phyloP scores from a whole-genome alignment of 306 rosid genomes.

The Begonia fuchsioides region DNA sequence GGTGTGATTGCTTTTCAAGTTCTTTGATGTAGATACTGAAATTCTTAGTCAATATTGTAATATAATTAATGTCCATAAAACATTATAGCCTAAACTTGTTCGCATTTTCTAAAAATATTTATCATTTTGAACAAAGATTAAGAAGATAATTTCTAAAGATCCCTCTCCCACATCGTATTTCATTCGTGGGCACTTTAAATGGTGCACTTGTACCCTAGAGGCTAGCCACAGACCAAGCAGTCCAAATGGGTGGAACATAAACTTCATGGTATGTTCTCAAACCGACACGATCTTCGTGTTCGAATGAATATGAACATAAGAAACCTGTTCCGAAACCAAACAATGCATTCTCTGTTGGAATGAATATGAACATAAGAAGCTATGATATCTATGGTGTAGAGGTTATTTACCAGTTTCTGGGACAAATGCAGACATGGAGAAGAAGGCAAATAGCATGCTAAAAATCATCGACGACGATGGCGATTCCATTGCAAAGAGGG shows the following conservation, averaged over 20 bases:
- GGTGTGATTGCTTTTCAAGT: slow-evolving; percentile 3
- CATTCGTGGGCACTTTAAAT: too few relatives aligned
- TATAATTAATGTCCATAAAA: too few relatives aligned
- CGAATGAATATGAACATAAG: too few relatives aligned
- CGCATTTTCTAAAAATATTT: too few relatives aligned
- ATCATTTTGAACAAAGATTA: too few relatives aligned
- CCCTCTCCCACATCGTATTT: too few relatives aligned
- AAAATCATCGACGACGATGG: slow-evolving; percentile 57
- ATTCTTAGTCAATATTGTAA: too few relatives aligned
- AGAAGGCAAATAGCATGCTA: slow-evolving; percentile 40
- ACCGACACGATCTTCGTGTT: too few relatives aligned
- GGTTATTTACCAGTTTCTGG: slow-evolving; percentile 3
- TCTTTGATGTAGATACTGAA: slow-evolving; percentile 1
- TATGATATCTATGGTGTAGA: background rate
- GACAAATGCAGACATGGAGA: slow-evolving; percentile 70
- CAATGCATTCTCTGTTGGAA: background rate
- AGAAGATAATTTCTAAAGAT: too few relatives aligned
- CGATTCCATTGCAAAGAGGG: slow-evolving; percentile 78
- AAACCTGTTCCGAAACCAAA: too few relatives aligned
- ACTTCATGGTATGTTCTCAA: slow-evolving; percentile 46
- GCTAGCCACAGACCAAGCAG: slow-evolving; percentile 92
- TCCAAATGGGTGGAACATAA: slow-evolving; percentile 96
- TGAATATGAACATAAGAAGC: background rate
- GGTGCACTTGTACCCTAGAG: too few relatives aligned
- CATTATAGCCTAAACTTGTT: too few relatives aligned